These are phyloP conservation scores for Bruguiera hainesii DNA, from an alignment of 441 rosid genomes.

Conservation along the genomic window DNA sequence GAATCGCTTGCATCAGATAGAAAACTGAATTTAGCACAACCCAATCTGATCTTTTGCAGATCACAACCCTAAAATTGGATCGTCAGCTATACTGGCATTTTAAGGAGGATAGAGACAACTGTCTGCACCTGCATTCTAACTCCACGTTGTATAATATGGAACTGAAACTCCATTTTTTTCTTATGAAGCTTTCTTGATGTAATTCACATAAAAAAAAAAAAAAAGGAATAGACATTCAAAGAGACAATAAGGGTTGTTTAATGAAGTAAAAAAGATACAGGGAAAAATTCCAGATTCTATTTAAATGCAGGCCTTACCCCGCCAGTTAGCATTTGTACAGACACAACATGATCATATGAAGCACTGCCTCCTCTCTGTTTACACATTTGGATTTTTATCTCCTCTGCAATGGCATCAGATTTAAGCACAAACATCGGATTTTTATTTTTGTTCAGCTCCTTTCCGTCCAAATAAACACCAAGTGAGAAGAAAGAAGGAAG, in stretches of 20 bases:
- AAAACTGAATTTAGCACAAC: too few species aligned
- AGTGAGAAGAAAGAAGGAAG: constrained; percentile 23
- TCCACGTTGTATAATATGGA: too few species aligned
- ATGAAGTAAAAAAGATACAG: constrained; percentile 24
- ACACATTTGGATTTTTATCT: constrained; percentile 37
- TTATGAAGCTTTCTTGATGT: too few species aligned
- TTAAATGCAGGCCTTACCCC: constrained; percentile 26
- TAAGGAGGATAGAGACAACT: too few species aligned
- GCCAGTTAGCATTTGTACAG: constrained; percentile 33
- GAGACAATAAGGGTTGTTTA: neutral
- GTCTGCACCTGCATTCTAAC: too few species aligned
- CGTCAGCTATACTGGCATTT: too few species aligned
- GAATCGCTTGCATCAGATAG: too few species aligned
- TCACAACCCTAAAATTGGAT: too few species aligned
- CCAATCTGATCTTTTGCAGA: too few species aligned
- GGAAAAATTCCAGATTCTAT: constrained; percentile 28
- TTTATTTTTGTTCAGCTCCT: constrained; percentile 42
- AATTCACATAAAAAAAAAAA: too few species aligned
- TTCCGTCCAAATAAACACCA: constrained; percentile 34
- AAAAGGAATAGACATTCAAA: too few species aligned
- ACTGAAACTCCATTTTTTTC: too few species aligned
- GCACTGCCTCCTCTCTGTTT: constrained; percentile 32
- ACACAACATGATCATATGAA: constrained; percentile 17
- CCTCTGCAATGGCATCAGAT: constrained; percentile 31
- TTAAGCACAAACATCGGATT: constrained; percentile 39